Evolutionary conservation across 345 rosid genomes (phyloP).

Genomic region (Cardiospermum halicacabum): DNA sequence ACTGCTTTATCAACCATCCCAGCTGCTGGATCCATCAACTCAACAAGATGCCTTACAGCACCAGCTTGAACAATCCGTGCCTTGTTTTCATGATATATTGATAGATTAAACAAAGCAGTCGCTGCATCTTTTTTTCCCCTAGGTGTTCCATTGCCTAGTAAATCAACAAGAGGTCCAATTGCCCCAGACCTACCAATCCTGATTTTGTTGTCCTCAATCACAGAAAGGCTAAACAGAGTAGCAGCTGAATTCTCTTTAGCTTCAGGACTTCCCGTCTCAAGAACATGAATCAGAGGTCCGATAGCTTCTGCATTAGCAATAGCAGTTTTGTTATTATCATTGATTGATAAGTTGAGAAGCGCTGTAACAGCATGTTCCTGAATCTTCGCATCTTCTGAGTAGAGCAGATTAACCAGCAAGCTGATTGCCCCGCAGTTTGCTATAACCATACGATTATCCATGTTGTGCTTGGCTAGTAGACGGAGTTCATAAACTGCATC

Average conservation of each 20-base stretch:
- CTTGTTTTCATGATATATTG: constrained; percentile 82
- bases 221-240: constrained; percentile 82
- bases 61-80: constrained; percentile 74
- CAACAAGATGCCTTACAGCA: constrained; percentile 81
- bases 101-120: constrained; percentile 78
- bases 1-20: constrained; percentile 97
- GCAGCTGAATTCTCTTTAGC: constrained; percentile 91
- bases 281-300: constrained; percentile 72
- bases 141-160: constrained; percentile 74
- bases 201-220: constrained; percentile 71
- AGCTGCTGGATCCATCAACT: constrained; percentile 83
- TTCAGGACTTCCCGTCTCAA: constrained; percentile 72
- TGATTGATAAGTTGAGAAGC: constrained; percentile 83
- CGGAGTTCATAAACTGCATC: constrained; percentile 57
- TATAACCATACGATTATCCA: constrained; percentile 72
- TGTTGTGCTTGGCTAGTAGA: constrained; percentile 69
- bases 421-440: constrained; percentile 69
- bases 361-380: constrained; percentile 88
- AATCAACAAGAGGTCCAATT: constrained; percentile 74
- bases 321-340: constrained; percentile 64
- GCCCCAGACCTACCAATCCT: constrained; percentile 87
- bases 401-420: constrained; percentile 56
- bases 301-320: constrained; percentile 75
- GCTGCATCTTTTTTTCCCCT: constrained; percentile 94
- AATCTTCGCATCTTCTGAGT: constrained; percentile 44